Percentiles rank a stretch among this genome's conserved stretches.
Evolutionary conservation across 106 monocot genomes (phyloP).

Genomic region (Allium cepa): DNA sequence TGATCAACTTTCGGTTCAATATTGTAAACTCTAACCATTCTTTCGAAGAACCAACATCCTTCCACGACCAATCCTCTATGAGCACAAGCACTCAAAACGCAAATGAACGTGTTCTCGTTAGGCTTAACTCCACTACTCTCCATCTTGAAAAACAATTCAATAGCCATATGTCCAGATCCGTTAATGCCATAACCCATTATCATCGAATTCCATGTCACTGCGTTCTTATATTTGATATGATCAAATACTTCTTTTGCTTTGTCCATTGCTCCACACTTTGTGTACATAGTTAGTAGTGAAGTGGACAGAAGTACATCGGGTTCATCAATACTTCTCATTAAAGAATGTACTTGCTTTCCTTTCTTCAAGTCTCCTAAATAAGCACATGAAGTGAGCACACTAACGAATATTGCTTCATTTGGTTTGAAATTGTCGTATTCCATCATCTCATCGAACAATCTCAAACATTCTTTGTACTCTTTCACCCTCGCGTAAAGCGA

Average conservation of each 20-base stretch:
- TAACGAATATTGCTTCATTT: slow-evolving; percentile 57
- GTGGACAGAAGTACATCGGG: slow-evolving; percentile 57
- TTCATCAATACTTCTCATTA: slow-evolving; percentile 14
- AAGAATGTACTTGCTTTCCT: slow-evolving; percentile 58
- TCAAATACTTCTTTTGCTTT: slow-evolving; percentile 45
- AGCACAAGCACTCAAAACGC: slow-evolving; percentile 53
- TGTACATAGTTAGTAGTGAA: slow-evolving; percentile 66
- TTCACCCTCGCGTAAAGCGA: slow-evolving; percentile 43
- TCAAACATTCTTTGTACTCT: slow-evolving; percentile 44
- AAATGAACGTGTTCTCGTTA: slow-evolving; percentile 53
- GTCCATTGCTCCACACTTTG: slow-evolving; percentile 60
- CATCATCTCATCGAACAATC: slow-evolving; percentile 51
- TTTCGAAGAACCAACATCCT: slow-evolving; percentile 67
- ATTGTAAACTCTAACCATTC: slow-evolving; percentile 36
- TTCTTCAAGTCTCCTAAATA: slow-evolving; percentile 40
- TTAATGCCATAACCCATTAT: slow-evolving; percentile 58
- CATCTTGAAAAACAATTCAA: slow-evolving; percentile 63
- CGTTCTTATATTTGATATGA: slow-evolving; percentile 32
- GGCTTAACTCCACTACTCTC: slow-evolving; percentile 35
- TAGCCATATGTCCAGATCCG: slow-evolving; percentile 33
- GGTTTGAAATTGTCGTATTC: slow-evolving; percentile 15
- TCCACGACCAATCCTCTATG: slow-evolving; percentile 47
- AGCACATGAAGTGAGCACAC: slow-evolving; percentile 51
- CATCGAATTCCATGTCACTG: slow-evolving; percentile 66
- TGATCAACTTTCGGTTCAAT: slow-evolving; percentile 56